Conservation (phyloP, 306 rosid species). For the Lithocarpus polystachyus region DNA sequence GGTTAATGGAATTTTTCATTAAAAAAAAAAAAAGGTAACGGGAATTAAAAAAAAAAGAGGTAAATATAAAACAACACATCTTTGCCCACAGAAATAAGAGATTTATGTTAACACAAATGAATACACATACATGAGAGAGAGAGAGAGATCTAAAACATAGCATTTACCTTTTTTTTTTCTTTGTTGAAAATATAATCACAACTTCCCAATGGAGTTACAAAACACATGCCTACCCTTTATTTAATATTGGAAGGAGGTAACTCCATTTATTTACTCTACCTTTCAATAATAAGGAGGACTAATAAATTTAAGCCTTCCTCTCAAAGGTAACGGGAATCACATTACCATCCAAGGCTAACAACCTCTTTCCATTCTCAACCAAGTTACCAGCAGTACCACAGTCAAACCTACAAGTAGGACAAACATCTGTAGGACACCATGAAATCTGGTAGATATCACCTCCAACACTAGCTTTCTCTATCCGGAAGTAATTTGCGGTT, state of each 20-base stretch:
- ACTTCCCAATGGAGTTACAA: too few species aligned
- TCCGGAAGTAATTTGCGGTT: constrained; percentile 27
- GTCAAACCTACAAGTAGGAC: constrained; percentile 34
- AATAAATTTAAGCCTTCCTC: neutral
- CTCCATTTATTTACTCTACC: too few species aligned
- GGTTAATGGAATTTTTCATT: too few species aligned
- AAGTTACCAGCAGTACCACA: constrained; percentile 42
- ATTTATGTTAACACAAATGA: too few species aligned
- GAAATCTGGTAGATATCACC: constrained; percentile 26
- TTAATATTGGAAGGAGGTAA: too few species aligned
- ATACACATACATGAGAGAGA: too few species aligned
- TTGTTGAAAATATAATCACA: neutral
- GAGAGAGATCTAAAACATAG: neutral
- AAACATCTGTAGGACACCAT: constrained; percentile 58
- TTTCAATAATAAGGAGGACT: too few species aligned
- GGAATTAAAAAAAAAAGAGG: too few species aligned
- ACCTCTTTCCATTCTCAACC: constrained; percentile 43
- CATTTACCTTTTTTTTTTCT: neutral
- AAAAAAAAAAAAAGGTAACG: too few species aligned
- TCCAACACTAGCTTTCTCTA: neutral
- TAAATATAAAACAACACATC: too few species aligned
- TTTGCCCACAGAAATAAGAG: too few species aligned
- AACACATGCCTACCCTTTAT: too few species aligned
- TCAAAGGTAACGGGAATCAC: constrained; percentile 34
- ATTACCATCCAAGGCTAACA: constrained; percentile 51